Conservation (phyloP, 1,139 yeast genomes). For the Nakaseomyces sp. region DNA sequence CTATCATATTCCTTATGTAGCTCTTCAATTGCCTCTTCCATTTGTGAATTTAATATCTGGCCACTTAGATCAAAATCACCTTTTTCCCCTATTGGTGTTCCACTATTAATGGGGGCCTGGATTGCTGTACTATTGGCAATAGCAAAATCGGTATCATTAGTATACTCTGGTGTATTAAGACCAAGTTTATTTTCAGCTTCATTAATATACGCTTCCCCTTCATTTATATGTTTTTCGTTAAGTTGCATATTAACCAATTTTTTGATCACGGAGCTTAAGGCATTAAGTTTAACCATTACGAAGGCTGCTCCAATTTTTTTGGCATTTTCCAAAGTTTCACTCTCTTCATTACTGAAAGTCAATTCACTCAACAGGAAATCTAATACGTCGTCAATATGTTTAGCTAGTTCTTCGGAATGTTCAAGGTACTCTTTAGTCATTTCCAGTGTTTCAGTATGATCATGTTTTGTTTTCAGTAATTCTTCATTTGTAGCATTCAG, state of each 20-base stretch:
- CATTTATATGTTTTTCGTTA: constrained; percentile 1
- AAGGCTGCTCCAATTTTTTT: constrained; percentile 25
- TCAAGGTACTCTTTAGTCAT: constrained; percentile 27
- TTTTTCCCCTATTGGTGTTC: neutral
- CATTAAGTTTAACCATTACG: constrained; percentile 31
- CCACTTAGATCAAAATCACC: constrained; percentile 8
- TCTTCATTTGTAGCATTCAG: constrained; percentile 18
- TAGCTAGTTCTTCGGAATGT: constrained; percentile 29
- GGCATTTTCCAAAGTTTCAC: constrained; percentile 26
- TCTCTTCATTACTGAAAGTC: constrained; percentile 24
- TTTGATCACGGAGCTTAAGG: constrained; percentile 20
- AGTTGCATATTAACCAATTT: constrained; percentile 2
- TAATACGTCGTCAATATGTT: constrained; percentile 27
- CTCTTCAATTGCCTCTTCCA: constrained; percentile 24
- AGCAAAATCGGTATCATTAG: constrained; percentile 6
- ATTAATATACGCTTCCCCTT: constrained; percentile 4
- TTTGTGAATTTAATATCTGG: constrained; percentile 17
- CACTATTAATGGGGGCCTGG: constrained; percentile 3
- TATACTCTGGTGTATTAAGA: neutral
- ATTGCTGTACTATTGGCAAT: constrained; percentile 14
- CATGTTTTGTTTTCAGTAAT: constrained; percentile 20
- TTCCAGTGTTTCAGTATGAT: constrained; percentile 27
- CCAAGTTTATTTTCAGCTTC: constrained; percentile 11
- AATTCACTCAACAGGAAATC: constrained; percentile 18
- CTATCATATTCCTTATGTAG: constrained; percentile 27